phyloP scores from a whole-genome alignment of 768 basidiomycete species.

The Lactarius sanguifluus region DNA sequence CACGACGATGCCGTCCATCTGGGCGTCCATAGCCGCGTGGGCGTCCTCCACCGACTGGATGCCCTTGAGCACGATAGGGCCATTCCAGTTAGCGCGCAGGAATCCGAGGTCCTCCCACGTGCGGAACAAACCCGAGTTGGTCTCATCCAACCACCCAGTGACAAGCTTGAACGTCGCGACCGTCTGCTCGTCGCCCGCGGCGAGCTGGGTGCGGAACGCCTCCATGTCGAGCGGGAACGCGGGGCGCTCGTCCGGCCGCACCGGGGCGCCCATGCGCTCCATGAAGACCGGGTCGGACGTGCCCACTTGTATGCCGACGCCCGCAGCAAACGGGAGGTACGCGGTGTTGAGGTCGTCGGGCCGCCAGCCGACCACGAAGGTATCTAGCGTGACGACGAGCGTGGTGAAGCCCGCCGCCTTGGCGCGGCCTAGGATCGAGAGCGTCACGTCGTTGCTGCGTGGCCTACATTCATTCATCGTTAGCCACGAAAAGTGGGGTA shows the following conservation, averaged over 20 bases:
- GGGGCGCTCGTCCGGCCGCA: slow-evolving; percentile 42
- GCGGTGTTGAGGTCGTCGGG: slow-evolving; percentile 67
- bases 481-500: neutral
- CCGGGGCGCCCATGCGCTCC: slow-evolving; percentile 50
- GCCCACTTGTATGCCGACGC: slow-evolving; percentile 65
- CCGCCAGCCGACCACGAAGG: slow-evolving; percentile 71
- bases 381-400: slow-evolving; percentile 80
- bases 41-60: slow-evolving; percentile 73
- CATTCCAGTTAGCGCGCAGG: slow-evolving; percentile 74
- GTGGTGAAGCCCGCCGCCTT: slow-evolving; percentile 65
- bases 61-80: slow-evolving; percentile 77
- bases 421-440: slow-evolving; percentile 64
- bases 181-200: slow-evolving; percentile 49
- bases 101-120: slow-evolving; percentile 73
- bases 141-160: slow-evolving; percentile 59
- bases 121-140: slow-evolving; percentile 59
- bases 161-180: slow-evolving; percentile 50
- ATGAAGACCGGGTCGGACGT: slow-evolving; percentile 79
- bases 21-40: slow-evolving; percentile 60
- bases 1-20: slow-evolving; percentile 72
- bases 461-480: slow-evolving; percentile 56
- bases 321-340: slow-evolving; percentile 67
- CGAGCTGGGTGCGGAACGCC: slow-evolving; percentile 43
- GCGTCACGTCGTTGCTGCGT: slow-evolving; percentile 52
- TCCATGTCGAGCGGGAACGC: slow-evolving; percentile 60